These are phyloP conservation scores for Metschnikowia reukaufii DNA, from an alignment of 805 yeast species.

Conservation along the genomic window DNA sequence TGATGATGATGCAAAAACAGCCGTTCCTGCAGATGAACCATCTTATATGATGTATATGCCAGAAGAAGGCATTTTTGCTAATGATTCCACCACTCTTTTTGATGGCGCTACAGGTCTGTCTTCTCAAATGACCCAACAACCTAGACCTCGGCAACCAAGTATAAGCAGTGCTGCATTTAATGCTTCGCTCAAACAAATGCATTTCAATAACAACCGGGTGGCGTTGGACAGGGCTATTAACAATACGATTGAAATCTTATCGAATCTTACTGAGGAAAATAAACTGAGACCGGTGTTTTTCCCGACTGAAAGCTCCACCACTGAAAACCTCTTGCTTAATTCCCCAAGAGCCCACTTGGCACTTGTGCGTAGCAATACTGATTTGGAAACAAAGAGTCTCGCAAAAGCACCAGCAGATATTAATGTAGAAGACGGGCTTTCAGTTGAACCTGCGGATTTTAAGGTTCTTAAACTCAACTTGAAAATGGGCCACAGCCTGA, in stretches of 20 bases:
- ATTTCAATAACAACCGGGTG: slow-evolving; percentile 70
- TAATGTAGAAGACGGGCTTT: slow-evolving; percentile 22
- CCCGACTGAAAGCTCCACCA: slow-evolving; percentile 46
- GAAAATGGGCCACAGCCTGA: slow-evolving; percentile 48
- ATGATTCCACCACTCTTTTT: slow-evolving; percentile 29
- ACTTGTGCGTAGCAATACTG: slow-evolving; percentile 43
- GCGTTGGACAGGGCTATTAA: slow-evolving; percentile 63
- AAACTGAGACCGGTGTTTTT: slow-evolving; percentile 59
- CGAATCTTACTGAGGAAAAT: slow-evolving; percentile 57
- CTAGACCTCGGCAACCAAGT: slow-evolving; percentile 17
- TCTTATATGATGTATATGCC: slow-evolving; percentile 30
- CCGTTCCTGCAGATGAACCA: slow-evolving; percentile 16
- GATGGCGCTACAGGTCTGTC: slow-evolving; percentile 31
- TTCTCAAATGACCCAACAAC: slow-evolving; percentile 9
- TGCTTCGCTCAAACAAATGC: slow-evolving; percentile 68
- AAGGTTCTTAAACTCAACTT: slow-evolving; percentile 63
- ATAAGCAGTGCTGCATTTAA: slow-evolving; percentile 32
- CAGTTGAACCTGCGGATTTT: slow-evolving; percentile 34
- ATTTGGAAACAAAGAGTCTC: slow-evolving; percentile 17
- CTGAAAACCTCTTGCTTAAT: slow-evolving; percentile 42
- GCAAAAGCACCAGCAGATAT: slow-evolving; percentile 21
- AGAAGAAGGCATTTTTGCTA: slow-evolving; percentile 30
- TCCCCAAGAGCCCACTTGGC: slow-evolving; percentile 55
- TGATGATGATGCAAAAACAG: slow-evolving; percentile 15
- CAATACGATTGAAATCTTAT: slow-evolving; percentile 50